These are phyloP conservation scores for Cryptosporidium meleagridis DNA, from an alignment of 169 alveolate species.

Conservation along the genomic window DNA sequence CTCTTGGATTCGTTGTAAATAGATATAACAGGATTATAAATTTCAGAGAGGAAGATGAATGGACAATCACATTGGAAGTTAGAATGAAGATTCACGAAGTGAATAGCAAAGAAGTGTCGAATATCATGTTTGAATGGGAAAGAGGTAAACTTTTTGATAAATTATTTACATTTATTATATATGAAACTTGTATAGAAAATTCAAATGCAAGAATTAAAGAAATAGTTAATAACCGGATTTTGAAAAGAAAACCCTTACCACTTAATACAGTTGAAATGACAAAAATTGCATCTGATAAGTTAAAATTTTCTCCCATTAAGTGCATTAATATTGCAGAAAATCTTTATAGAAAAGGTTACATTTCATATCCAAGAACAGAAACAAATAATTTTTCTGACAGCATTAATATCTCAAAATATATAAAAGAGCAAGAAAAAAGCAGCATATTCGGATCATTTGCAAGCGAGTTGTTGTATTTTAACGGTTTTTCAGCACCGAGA, in stretches of 20 bases:
- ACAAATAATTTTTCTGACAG: constrained; percentile 93
- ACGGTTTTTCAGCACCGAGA: constrained; percentile 82
- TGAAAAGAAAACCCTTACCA: constrained; percentile 85
- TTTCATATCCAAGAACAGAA: constrained; percentile 99
- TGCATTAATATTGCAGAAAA: constrained; percentile 97
- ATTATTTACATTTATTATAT: constrained; percentile 74
- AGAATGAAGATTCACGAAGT: constrained; percentile 72
- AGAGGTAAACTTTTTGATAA: constrained; percentile 86
- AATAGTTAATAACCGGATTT: constrained; percentile 76
- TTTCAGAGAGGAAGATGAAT: constrained; percentile 92
- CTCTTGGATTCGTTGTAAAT: constrained; percentile 98
- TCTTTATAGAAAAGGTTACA: constrained; percentile 92
- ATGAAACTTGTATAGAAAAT: constrained; percentile 51
- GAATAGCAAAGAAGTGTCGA: constrained; percentile 39
- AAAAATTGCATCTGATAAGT: constrained; percentile 85
- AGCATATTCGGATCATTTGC: constrained; percentile 93
- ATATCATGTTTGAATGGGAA: constrained; percentile 82
- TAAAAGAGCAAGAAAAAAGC: constrained; percentile 82
- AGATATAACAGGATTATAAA: constrained; percentile 87
- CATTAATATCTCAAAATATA: constrained; percentile 86
- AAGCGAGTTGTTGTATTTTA: constrained; percentile 76
- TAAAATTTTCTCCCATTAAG: constrained; percentile 87
- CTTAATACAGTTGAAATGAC: constrained; percentile 87
- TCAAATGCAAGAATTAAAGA: constrained; percentile 76
- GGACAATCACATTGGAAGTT: constrained; percentile 89